Base-by-base conservation (phyloP, 1,284 basidiomycete genomes). In the Cutaneotrichosporon spelunceum region DNA sequence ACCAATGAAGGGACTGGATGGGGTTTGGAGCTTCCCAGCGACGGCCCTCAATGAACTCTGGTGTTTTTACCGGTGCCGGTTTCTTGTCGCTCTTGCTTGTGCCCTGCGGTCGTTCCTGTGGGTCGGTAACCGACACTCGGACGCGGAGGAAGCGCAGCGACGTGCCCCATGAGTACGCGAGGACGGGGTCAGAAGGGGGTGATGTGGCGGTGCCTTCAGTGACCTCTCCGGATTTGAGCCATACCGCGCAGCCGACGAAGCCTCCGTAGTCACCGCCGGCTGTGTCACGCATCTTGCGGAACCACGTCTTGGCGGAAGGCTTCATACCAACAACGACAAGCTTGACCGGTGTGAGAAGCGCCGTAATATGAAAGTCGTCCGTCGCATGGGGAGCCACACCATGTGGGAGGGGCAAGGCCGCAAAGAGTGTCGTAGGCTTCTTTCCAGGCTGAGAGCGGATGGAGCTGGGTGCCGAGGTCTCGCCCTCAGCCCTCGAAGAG, bases 261-360 rank as follows among this genome's bases (percentile, higher is more conserved):
- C 82, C 82, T 2, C 72, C 67, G 81, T 81, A 67, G 2, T 61
- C 53, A 77, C 81, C 39, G 62, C 79, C 70, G 59, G 76, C 53
- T 67, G 72, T 16, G 24, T 84, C 82, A n/a, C 90, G 84, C 66
- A 88, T 81, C 59, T 84, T 85, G 68, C 93, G 87, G 73, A 90
- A 90, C 93, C 94, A 98, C 0, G 95, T 99, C 70, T 90, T 87
- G 3, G 96, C 90, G 0, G 86, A 84, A 1, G 96, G 96, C 72
- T 93, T 94, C 66, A 99, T 78, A 2, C 93, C 94, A 3, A 98
- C 91, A 42, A 99, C 84, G 4, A 99, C 91, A 16, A 99, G 81
- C 73, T 99, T 99, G 26, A 87, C 84, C 0, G 91, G 87, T 0
- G 95, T 97, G 44, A 99, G 83, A 53, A 99, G 79, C 0, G 94